phyloP scores from a whole-genome alignment of 2,329 filamentous ascomycete species.

The Phaeosphaeria sp. region DNA sequence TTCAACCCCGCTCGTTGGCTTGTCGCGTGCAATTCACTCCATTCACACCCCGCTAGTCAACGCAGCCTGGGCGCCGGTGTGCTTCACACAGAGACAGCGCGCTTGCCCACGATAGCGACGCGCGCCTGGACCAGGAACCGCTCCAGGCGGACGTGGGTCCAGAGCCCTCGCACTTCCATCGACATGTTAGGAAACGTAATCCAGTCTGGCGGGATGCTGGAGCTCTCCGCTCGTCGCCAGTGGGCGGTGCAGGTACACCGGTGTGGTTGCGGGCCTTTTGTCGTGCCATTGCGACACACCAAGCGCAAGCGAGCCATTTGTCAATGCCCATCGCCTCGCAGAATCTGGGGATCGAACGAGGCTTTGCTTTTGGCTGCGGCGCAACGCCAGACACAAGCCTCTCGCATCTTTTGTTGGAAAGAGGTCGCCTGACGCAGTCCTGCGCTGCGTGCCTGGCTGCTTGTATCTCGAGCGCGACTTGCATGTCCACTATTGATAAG shows the following conservation, averaged over 20 bases:
- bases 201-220: constrained; percentile 11
- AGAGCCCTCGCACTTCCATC: constrained; percentile 11
- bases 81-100: neutral
- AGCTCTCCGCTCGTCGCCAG: constrained; percentile 10
- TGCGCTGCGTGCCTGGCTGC: neutral
- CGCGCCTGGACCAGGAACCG: constrained; percentile 18
- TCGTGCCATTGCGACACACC: constrained; percentile 1
- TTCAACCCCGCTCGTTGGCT: constrained; percentile 33
- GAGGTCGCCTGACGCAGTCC: constrained; percentile 19
- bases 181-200: constrained; percentile 22
- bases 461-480: neutral
- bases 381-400: constrained; percentile 11
- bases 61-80: constrained; percentile 7
- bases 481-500: neutral
- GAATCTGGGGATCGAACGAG: constrained; percentile 10
- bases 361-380: constrained; percentile 14
- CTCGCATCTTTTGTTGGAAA: constrained; percentile 28
- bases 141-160: constrained; percentile 14
- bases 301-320: constrained; percentile 8
- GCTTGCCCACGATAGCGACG: constrained; percentile 1
- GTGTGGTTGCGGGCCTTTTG: neutral
- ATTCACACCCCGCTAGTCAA: constrained; percentile 10
- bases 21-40: constrained; percentile 22
- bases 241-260: constrained; percentile 5
- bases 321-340: neutral